Evolutionary conservation across 208 protist genomes (phyloP).

Genomic region (Leishmania arabica): DNA sequence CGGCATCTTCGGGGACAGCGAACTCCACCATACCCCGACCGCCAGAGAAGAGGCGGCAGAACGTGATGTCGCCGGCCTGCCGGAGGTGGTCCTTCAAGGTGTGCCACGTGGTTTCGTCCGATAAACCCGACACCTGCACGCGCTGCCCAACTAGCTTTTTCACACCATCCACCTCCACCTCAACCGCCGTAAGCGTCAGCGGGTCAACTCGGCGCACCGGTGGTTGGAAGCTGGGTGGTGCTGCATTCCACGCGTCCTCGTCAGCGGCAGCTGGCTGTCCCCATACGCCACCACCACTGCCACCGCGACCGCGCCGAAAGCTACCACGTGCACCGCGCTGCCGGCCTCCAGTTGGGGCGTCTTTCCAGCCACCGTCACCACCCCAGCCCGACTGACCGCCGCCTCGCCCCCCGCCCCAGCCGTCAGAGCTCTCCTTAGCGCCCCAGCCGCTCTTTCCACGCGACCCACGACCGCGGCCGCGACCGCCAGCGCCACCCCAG

Average conservation of each 20-base stretch:
- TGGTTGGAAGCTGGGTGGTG: conserved; percentile 82
- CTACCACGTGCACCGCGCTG: conserved; percentile 30
- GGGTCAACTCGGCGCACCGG: conserved; percentile 87
- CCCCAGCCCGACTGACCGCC: conserved; percentile 15
- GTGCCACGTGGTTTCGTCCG: conserved; percentile 89
- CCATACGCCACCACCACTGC: conserved; percentile 47
- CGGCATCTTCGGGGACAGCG: conserved; percentile 77
- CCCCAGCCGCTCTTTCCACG: conserved; percentile 4
- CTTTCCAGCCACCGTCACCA: conserved; percentile 28
- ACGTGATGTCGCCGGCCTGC: conserved; percentile 80
- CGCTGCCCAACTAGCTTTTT: conserved; percentile 90
- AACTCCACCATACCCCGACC: conserved; percentile 89
- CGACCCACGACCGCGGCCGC: conserved; percentile 4
- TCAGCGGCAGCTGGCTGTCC: conserved; percentile 64
- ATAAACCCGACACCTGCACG: conserved; percentile 81
- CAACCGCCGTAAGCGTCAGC: conserved; percentile 86
- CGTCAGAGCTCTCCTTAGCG: conserved; percentile 10
- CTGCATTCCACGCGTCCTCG: conserved; percentile 79
- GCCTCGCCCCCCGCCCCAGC: conserved; percentile 15
- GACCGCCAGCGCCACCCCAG: neutral
- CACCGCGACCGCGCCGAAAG: conserved; percentile 44
- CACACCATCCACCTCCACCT: conserved; percentile 88
- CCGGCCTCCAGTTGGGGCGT: conserved; percentile 24
- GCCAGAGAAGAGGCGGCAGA: conserved; percentile 73
- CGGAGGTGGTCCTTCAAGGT: conserved; percentile 91